Base-by-base conservation (phyloP, 192 early-diverging fungal genomes). In the Physocladia obscura region DNA sequence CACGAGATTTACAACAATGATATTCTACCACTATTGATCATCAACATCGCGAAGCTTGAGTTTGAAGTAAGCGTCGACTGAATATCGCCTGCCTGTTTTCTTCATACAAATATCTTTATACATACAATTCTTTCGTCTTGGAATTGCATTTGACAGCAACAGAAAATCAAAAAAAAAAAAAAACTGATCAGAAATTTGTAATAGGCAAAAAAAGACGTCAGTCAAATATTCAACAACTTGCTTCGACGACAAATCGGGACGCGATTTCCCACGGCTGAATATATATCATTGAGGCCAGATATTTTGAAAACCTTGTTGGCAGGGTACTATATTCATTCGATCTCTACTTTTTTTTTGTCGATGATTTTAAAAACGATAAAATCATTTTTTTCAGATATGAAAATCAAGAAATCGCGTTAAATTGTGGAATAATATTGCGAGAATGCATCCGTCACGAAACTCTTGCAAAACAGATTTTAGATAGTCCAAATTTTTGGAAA, bases 151-250 rank as follows among this genome's bases (percentile, higher is more conserved):
- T n/a, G n/a, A n/a, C n/a, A n/a, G n/a, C n/a, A 22, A 67, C n/a
- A n/a, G n/a, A n/a, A n/a, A n/a, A n/a, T n/a, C n/a, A n/a, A n/a
- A n/a, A n/a, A n/a, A n/a, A n/a, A n/a, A n/a, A n/a, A n/a, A n/a
- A n/a, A n/a, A n/a, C n/a, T n/a, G n/a, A n/a, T n/a, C n/a, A n/a
- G n/a, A n/a, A n/a, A n/a, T n/a, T n/a, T n/a, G n/a, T n/a, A n/a
- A n/a, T 49, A 91, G 90, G 93, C 93, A 57, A 91, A 93, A 75
- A 99, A 99, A 82, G 97, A 99, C 71, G 95, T 97, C 26, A 90
- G 92, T 63, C 91, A 93, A 74, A 97, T 99, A 67, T 98, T 98
- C 79, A 96, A 96, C 75, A 96, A 95, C 67, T 85, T 99, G 55
- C 84, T 99, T 50, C 86, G 96, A 67, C 84, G 97, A 69, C 92